A percentile compares a stretch with the other conserved stretches of the same genome.
Conservation (phyloP, 441 rosid species). For the Erodium chrysanthum region DNA sequence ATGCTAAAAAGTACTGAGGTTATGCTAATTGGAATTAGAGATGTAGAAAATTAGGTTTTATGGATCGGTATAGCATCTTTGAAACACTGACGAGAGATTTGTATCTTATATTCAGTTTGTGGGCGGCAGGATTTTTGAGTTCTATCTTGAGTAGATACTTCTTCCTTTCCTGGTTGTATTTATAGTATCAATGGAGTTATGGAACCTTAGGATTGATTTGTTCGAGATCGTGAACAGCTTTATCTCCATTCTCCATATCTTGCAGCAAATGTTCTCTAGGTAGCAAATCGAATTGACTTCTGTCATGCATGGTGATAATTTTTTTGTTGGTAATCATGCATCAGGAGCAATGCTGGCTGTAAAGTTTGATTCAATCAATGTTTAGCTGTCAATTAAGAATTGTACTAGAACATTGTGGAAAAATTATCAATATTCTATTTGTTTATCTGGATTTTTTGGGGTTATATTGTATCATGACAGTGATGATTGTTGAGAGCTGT, state of each 20-base stretch:
- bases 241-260: neutral
- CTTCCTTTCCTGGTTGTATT: neutral
- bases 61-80: neutral
- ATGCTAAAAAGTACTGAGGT: neutral
- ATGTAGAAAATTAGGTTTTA: neutral
- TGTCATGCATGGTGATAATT: neutral
- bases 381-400: neutral
- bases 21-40: neutral
- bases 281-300: neutral
- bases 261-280: neutral
- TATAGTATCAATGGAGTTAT: no score
- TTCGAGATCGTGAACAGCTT: no score
- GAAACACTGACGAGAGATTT: neutral
- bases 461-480: neutral
- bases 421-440: neutral
- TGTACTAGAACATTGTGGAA: neutral
- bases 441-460: neutral
- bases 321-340: neutral
- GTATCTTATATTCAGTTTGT: neutral
- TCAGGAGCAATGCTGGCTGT: neutral
- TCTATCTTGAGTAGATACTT: neutral
- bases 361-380: neutral
- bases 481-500: neutral
- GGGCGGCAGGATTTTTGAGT: neutral
- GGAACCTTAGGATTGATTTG: no score